Conservation (phyloP, 2,329 filamentous ascomycete genomes). For the Neobulgaria alba region DNA sequence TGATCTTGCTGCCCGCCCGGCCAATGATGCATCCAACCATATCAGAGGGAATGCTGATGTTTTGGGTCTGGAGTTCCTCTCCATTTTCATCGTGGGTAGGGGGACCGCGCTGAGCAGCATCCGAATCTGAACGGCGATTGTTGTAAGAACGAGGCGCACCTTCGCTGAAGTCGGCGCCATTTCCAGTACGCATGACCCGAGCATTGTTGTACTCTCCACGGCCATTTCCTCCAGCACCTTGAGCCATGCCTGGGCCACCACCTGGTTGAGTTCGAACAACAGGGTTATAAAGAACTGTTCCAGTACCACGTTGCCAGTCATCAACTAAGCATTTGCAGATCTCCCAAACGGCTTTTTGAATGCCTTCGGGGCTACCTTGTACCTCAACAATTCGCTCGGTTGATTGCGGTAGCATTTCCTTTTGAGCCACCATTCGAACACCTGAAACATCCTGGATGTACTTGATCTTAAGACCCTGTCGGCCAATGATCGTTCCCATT, state of each 20-base stretch:
- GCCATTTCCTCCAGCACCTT: slow-evolving; percentile 37
- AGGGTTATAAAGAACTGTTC: slow-evolving; percentile 95
- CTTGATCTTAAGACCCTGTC: slow-evolving; percentile 97
- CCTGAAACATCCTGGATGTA: slow-evolving; percentile 95
- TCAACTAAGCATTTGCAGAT: slow-evolving; percentile 98
- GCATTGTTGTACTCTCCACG: slow-evolving; percentile 50
- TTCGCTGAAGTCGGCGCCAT: slow-evolving; percentile 96
- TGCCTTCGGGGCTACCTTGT: slow-evolving; percentile 87
- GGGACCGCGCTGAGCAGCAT: slow-evolving; percentile 70
- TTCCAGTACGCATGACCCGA: slow-evolving; percentile 89
- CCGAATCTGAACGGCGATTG: slow-evolving; percentile 73
- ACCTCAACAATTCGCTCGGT: slow-evolving; percentile 97
- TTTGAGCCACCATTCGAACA: slow-evolving; percentile 98
- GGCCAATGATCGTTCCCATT: slow-evolving; percentile 98
- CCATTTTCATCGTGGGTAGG: slow-evolving; percentile 92
- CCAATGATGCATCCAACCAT: slow-evolving; percentile 99
- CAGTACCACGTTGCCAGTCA: slow-evolving; percentile 94
- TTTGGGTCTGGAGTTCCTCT: slow-evolving; percentile 96
- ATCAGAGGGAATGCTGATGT: slow-evolving; percentile 98
- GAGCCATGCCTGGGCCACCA: slow-evolving; percentile 34
- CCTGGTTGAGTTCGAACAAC: slow-evolving; percentile 75
- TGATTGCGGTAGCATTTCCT: slow-evolving; percentile 98
- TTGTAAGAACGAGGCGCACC: slow-evolving; percentile 59
- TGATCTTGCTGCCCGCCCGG: slow-evolving; percentile 91
- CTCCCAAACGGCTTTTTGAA: slow-evolving; percentile 95